A percentile compares a stretch with the other conserved stretches of the same genome.
phyloP scores from a whole-genome alignment of 441 rosid genomes.

The Raphanus hybrid region DNA sequence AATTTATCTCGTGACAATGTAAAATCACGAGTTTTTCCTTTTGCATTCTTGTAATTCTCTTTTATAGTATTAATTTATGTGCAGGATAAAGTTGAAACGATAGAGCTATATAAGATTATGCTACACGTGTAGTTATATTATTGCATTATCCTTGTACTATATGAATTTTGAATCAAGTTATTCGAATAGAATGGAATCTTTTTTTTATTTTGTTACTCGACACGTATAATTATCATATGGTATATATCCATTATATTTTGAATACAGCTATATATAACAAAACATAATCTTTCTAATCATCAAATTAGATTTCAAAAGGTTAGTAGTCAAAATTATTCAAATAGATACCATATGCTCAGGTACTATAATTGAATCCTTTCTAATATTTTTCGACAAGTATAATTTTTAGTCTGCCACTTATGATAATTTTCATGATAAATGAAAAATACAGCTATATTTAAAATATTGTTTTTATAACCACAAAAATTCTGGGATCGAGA shows the following conservation, averaged over 20 bases:
- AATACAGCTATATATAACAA: not conserved
- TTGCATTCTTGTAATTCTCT: not conserved
- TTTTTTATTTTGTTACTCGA: not conserved
- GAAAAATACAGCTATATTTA: not conserved
- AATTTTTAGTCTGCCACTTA: not conserved
- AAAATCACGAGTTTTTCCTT: not conserved
- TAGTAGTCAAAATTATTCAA: not conserved
- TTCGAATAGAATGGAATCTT: not conserved
- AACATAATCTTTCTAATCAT: not conserved
- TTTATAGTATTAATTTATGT: not conserved
- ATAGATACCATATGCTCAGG: not conserved
- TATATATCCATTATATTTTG: not conserved
- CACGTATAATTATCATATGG: conserved; percentile 13
- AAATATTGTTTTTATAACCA: too few relatives aligned
- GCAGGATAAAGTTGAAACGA: not conserved
- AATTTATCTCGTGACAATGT: not conserved
- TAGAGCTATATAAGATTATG: not conserved
- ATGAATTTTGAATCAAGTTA: not conserved
- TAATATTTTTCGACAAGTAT: not conserved
- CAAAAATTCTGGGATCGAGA: too few relatives aligned
- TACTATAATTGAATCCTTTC: not conserved
- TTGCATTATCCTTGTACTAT: not conserved
- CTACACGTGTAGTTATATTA: not conserved
- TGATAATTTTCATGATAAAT: not conserved
- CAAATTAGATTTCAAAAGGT: not conserved